These are phyloP conservation scores for Ceriops decandra DNA, from an alignment of 345 rosid species.

Conservation along the genomic window DNA sequence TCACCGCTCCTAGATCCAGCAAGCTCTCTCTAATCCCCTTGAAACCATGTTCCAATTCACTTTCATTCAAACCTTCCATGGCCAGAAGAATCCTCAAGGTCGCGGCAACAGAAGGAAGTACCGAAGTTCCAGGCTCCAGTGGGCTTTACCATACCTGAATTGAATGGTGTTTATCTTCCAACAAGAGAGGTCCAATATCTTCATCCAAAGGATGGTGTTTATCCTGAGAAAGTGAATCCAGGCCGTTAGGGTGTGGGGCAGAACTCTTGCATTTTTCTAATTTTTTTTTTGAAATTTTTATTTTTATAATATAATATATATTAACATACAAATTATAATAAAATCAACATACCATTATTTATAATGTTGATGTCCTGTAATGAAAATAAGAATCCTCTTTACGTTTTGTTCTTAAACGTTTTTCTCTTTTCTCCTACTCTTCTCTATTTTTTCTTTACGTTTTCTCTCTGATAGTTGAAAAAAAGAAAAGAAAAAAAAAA, in stretches of 20 bases:
- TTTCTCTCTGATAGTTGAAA: too few relatives aligned
- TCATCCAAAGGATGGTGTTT: constrained; percentile 84
- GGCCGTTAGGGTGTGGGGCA: constrained; percentile 77
- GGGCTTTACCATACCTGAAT: constrained; percentile 73
- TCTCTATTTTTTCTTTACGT: too few relatives aligned
- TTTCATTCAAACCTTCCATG: constrained; percentile 31
- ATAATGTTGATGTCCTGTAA: too few relatives aligned
- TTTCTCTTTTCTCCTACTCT: too few relatives aligned
- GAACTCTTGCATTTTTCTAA: not conserved
- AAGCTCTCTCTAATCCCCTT: constrained; percentile 37
- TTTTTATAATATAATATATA: too few relatives aligned
- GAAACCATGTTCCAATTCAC: constrained; percentile 32
- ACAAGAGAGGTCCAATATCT: constrained; percentile 68
- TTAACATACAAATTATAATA: too few relatives aligned
- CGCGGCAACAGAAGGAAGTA: constrained; percentile 28
- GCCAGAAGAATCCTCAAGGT: constrained; percentile 36
- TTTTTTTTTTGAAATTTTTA: too few relatives aligned
- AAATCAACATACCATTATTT: too few relatives aligned
- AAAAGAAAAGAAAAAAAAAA: too few relatives aligned
- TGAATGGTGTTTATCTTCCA: constrained; percentile 3
- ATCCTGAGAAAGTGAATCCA: constrained; percentile 78
- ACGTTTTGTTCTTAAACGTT: too few relatives aligned
- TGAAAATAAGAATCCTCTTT: too few relatives aligned
- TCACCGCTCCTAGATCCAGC: constrained; percentile 40
- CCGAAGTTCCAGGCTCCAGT: constrained; percentile 49